Conservation (phyloP, 2,329 filamentous ascomycete genomes). For the Ceratocystis colombiana region DNA sequence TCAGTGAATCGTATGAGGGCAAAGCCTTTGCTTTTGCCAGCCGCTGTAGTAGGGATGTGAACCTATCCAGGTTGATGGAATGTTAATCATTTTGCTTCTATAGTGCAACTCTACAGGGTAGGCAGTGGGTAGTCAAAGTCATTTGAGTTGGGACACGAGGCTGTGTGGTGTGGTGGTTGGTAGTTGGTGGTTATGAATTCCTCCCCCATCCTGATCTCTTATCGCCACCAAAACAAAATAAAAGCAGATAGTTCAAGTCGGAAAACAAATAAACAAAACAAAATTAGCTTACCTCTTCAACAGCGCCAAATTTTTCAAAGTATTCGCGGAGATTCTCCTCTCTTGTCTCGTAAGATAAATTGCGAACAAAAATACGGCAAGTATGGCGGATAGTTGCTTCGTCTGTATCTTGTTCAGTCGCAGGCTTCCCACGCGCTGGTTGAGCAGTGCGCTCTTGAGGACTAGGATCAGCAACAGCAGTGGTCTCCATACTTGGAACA, state of each 20-base stretch:
- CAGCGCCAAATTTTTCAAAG: conserved; percentile 61
- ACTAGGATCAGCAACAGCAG: neutral
- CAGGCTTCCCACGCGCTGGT: neutral
- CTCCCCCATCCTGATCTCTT: neutral
- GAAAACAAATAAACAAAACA: neutral
- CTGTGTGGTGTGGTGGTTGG: neutral
- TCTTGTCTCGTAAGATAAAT: conserved; percentile 69
- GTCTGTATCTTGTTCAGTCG: conserved; percentile 34
- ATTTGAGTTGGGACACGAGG: neutral
- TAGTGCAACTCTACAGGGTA: neutral
- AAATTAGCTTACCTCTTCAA: conserved; percentile 72
- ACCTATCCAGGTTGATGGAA: conserved; percentile 48
- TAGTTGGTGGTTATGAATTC: no score
- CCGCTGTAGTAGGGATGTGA: conserved; percentile 67
- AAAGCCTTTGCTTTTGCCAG: conserved; percentile 75
- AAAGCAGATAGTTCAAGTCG: neutral
- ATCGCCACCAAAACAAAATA: neutral
- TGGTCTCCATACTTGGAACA: neutral
- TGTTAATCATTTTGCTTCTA: conserved; percentile 20
- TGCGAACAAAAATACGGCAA: conserved; percentile 75
- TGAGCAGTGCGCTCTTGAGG: neutral
- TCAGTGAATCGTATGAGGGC: conserved; percentile 73
- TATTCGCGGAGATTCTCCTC: conserved; percentile 65
- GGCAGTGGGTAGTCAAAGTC: neutral
- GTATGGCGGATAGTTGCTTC: conserved; percentile 59